Percentiles rank a stretch among this genome's conserved stretches.
Evolutionary conservation across 2,329 filamentous ascomycete genomes (phyloP).

Genomic region (Trichoderma sp.): DNA sequence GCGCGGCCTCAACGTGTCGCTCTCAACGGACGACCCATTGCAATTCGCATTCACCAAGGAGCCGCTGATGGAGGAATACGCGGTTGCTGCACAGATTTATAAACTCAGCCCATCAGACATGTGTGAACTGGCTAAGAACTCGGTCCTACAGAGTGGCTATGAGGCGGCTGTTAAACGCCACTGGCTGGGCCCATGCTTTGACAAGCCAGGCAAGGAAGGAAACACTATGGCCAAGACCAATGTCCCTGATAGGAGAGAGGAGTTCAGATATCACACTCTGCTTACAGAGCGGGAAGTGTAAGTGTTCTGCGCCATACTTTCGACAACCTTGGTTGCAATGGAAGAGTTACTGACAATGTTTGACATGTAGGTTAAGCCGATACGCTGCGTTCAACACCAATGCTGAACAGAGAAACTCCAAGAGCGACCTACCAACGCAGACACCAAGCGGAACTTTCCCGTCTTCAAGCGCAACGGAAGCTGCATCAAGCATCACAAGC

Average conservation of each 20-base stretch:
- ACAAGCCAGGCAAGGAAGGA: slow-evolving; percentile 76
- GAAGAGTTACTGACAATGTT: not conserved
- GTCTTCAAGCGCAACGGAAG: slow-evolving; percentile 4
- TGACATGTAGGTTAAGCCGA: slow-evolving; percentile 45
- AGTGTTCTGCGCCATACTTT: slow-evolving; percentile 42
- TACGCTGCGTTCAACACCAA: slow-evolving; percentile 46
- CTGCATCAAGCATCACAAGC: slow-evolving; percentile 1
- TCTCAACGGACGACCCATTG: slow-evolving; percentile 94
- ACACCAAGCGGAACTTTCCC: slow-evolving; percentile 29
- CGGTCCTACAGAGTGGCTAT: slow-evolving; percentile 92
- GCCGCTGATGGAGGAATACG: slow-evolving; percentile 96
- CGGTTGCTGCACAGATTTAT: slow-evolving; percentile 97
- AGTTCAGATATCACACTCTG: slow-evolving; percentile 85
- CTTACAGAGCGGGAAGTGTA: slow-evolving; percentile 84
- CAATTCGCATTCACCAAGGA: slow-evolving; percentile 99
- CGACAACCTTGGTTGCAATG: not conserved
- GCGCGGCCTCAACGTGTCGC: slow-evolving; percentile 89
- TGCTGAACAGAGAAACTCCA: slow-evolving; percentile 1
- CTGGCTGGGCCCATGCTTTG: slow-evolving; percentile 83
- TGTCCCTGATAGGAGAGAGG: slow-evolving; percentile 88
- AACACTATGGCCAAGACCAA: slow-evolving; percentile 97
- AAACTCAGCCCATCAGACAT: slow-evolving; percentile 97
- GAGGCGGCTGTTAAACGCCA: slow-evolving; percentile 86
- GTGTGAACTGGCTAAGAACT: slow-evolving; percentile 97
- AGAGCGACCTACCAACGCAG: slow-evolving; percentile 25